Percentiles rank a stretch among this genome's conserved stretches.
phyloP scores from a whole-genome alignment of 345 rosid genomes.

The Gossypium longicalyx region DNA sequence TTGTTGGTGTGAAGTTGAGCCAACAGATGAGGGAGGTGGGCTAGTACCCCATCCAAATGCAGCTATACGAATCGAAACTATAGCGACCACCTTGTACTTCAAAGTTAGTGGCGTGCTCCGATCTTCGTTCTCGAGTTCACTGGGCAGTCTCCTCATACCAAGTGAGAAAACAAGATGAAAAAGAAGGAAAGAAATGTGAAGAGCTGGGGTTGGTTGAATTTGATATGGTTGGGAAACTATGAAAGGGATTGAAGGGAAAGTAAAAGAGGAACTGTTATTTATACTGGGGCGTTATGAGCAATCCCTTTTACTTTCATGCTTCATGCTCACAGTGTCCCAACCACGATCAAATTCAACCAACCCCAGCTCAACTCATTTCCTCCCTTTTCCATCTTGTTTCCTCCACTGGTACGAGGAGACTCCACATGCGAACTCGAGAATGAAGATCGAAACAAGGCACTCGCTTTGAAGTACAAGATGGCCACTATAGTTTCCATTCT shows the following conservation, averaged over 20 bases:
- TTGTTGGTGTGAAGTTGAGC: too few species aligned
- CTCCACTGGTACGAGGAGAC: slow-evolving; percentile 15
- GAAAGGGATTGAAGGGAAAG: too few species aligned
- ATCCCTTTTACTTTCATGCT: too few species aligned
- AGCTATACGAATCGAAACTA: slow-evolving; percentile 44
- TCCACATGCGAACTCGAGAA: slow-evolving; percentile 24
- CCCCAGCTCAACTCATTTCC: background rate
- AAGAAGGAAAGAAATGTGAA: background rate
- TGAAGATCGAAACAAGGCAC: background rate
- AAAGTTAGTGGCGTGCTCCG: slow-evolving; percentile 15
- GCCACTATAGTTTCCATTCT: slow-evolving; percentile 44
- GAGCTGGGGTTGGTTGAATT: background rate
- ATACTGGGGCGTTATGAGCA: too few species aligned
- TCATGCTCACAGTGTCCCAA: background rate
- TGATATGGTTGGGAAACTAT: background rate
- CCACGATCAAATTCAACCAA: background rate
- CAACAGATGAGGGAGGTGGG: too few species aligned
- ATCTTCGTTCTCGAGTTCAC: slow-evolving; percentile 5
- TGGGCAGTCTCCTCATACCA: slow-evolving; percentile 25
- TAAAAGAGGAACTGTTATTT: too few species aligned
- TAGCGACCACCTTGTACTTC: slow-evolving; percentile 39
- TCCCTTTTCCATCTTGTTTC: background rate
- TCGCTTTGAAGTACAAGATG: slow-evolving; percentile 36
- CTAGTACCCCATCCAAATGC: too few species aligned
- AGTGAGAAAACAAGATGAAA: background rate